Evolutionary conservation across 345 rosid species (phyloP).

Genomic region (Eucalyptus erythrocorys): DNA sequence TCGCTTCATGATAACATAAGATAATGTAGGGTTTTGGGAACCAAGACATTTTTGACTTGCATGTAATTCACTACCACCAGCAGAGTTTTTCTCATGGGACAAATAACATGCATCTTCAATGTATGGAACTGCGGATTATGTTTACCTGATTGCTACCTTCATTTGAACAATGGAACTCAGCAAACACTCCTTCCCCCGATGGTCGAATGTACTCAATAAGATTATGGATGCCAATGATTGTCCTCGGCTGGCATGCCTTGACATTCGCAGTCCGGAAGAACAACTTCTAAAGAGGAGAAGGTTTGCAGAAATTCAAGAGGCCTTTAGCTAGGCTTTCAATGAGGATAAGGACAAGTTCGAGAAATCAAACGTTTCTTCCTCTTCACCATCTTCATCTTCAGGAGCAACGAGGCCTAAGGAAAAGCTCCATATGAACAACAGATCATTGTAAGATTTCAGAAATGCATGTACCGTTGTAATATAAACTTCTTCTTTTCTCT

Average conservation of each 20-base stretch:
- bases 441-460: not conserved
- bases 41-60: not conserved
- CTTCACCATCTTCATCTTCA: constrained; percentile 18
- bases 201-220: constrained; percentile 51
- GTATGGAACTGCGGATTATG: not conserved
- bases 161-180: constrained; percentile 51
- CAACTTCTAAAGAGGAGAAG: constrained; percentile 35
- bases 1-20: not conserved
- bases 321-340: constrained; percentile 37
- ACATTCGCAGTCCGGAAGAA: constrained; percentile 43
- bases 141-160: not conserved
- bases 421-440: not conserved
- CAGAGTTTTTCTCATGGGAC: not conserved
- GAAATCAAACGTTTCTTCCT: constrained; percentile 28
- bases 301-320: constrained; percentile 53
- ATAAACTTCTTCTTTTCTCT: not conserved
- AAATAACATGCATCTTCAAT: not conserved
- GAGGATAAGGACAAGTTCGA: constrained; percentile 52
- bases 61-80: not conserved
- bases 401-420: not conserved
- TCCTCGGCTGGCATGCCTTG: constrained; percentile 35
- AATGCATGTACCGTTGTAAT: not conserved
- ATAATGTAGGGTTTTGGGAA: not conserved
- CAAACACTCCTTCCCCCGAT: constrained; percentile 60
- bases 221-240: constrained; percentile 67